phyloP scores from a whole-genome alignment of 352 stramenopile species.

The Pythium monospermum region DNA sequence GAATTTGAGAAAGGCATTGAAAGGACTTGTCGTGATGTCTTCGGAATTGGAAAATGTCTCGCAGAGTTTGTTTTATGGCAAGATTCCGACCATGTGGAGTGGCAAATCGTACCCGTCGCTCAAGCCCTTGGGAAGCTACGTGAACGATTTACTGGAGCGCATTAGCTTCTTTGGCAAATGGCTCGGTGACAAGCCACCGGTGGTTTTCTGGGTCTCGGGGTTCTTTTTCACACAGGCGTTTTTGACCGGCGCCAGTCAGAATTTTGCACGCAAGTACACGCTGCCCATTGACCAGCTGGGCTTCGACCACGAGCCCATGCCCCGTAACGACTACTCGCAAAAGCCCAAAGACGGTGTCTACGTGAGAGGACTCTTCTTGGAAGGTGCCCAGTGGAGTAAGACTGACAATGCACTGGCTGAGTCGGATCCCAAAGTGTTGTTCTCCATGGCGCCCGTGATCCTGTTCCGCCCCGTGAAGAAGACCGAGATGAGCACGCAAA shows the following conservation, averaged over 20 bases:
- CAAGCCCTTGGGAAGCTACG: constrained; percentile 89
- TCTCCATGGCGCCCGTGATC: constrained; percentile 78
- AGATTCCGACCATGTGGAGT: constrained; percentile 89
- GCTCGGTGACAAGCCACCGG: constrained; percentile 82
- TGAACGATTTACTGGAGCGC: constrained; percentile 88
- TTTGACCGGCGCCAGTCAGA: constrained; percentile 92
- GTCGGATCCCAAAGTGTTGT: constrained; percentile 86
- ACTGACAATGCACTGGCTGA: constrained; percentile 58
- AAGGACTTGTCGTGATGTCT: constrained; percentile 93
- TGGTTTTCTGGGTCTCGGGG: constrained; percentile 92
- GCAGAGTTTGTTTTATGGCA: constrained; percentile 89
- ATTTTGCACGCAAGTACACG: constrained; percentile 90
- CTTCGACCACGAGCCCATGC: constrained; percentile 81
- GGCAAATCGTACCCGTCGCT: constrained; percentile 90
- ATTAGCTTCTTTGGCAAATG: constrained; percentile 90
- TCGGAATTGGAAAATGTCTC: constrained; percentile 90
- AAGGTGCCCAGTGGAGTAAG: constrained; percentile 88
- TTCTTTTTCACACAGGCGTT: constrained; percentile 97
- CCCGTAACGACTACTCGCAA: constrained; percentile 61
- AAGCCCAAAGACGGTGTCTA: constrained; percentile 85
- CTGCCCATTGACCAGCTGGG: constrained; percentile 88
- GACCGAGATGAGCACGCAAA: constrained; percentile 55
- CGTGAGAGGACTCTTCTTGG: constrained; percentile 83
- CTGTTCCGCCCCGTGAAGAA: constrained; percentile 81
- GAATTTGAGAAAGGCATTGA: constrained; percentile 87